Evolutionary conservation across 139 green algal species (phyloP), one percentile per base, ranked within the genome.

Genomic region (Parachlorella kessleri): DNA sequence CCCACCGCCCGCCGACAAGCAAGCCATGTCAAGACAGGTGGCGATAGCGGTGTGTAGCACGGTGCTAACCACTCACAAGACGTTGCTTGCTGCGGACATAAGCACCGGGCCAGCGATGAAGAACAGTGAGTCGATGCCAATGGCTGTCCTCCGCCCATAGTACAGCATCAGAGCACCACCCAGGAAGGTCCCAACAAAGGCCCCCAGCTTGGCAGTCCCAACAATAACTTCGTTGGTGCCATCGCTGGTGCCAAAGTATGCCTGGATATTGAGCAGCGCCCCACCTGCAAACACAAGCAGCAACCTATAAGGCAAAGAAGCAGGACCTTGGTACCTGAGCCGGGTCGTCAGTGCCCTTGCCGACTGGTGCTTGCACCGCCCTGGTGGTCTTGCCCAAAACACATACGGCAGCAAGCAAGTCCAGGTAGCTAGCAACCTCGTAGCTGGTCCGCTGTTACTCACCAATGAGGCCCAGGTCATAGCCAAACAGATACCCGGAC

Each of bases 401-500:
- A n/a, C n/a, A n/a, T n/a, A n/a, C n/a, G n/a, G n/a, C n/a, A n/a
- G n/a, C n/a, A n/a, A n/a, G n/a, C n/a, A n/a, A n/a, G n/a, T n/a
- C n/a, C n/a, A n/a, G n/a, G n/a, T n/a, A n/a, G n/a, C n/a, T n/a
- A n/a, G n/a, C n/a, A n/a, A n/a, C n/a, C n/a, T n/a, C n/a, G n/a
- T n/a, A n/a, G n/a, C n/a, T n/a, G n/a, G n/a, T n/a, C n/a, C n/a
- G n/a, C n/a, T 59, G 21, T 59, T 59, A 28, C 48, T 59, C 21
- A 59, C 48, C 81, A n/a, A 84, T 84, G 2, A 84, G 39, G 4
- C 78, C 83, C 18, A 85, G 35, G 10, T 76, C 91, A 39, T 71
- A 96, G 74, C 92, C 93, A 55, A 95, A 96, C 6, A 97, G 79
- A 66, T 96, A 96, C 40, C 92, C 91, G 3, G 88, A 88, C 8